Evolutionary conservation across 257 asterid genomes (phyloP), one percentile per base, ranked within the genome.

Genomic region (Plantago major): DNA sequence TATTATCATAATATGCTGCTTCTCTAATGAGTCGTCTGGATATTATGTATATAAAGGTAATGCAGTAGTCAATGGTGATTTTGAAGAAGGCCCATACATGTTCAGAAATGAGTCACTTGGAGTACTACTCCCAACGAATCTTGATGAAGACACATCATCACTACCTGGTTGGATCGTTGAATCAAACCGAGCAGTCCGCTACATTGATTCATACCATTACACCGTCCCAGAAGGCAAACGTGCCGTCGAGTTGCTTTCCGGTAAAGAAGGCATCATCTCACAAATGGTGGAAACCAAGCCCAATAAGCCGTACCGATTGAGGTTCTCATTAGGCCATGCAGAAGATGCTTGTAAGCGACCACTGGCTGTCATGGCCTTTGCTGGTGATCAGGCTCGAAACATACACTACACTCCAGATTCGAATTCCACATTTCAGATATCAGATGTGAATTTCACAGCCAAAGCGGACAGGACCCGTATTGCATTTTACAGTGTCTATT

Each of bases 81-180:
- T 92, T 56, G 99, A 92, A 68, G 95, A 87, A 75, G 99, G 99
- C 2, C 93, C 99, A 9, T 92, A 92, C 94, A 84, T 92, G 95
- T 86, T 89, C 75, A 68, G 93, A 46, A 92, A 92, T 63, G 89
- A 74, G 64, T 89, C 99, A 3, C 80, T 92, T 0, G 99, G 99
- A 2, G 96, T 92, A 22, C 70, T 92, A 10, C 99, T 92, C 38
- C 97, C 97, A 1, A 92, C 99, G 40, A 92, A 86, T 65, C 95
- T 92, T 0, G 96, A 92, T 13, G 96, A 88, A 48, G 86, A 84
- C 50, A 86, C 91, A 1, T 84, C 96, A 11, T 82, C 97, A 2
- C 76, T 92, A 9, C 99, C 99, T 3, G 97, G 97, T 33, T 92
- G 99, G 99, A 89, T 87, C 17, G 95, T 92, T 0, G 99, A 92